These are phyloP conservation scores for Dipteronia sinensis DNA, from an alignment of 345 rosid genomes.

Conservation along the genomic window DNA sequence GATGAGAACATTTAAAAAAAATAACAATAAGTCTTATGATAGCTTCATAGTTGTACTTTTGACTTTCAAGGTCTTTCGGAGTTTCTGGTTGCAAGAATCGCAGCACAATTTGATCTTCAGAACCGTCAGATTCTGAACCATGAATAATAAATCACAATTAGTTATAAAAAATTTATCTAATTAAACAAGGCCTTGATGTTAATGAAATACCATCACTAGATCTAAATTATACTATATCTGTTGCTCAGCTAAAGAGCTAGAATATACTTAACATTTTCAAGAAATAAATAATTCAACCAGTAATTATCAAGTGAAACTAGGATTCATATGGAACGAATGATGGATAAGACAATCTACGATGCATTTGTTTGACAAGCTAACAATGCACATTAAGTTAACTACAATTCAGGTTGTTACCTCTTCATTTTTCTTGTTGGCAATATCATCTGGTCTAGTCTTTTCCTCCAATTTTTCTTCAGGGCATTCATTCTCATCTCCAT, in stretches of 20 bases:
- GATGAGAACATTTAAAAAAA: not conserved
- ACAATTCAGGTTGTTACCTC: not conserved
- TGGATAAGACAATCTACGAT: too few relatives aligned
- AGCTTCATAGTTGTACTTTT: constrained; percentile 1
- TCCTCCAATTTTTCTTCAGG: not conserved
- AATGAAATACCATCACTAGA: too few relatives aligned
- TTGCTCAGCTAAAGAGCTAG: not conserved
- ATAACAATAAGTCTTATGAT: not conserved
- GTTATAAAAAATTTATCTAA: not conserved
- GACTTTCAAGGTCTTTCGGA: not conserved
- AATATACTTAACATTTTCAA: not conserved
- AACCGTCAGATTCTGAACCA: not conserved
- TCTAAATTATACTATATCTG: too few relatives aligned
- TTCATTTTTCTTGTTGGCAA: not conserved
- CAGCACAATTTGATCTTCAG: constrained; percentile 21
- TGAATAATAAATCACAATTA: not conserved
- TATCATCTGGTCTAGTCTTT: not conserved
- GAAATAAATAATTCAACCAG: not conserved
- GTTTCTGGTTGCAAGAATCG: constrained; percentile 6
- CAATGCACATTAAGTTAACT: not conserved
- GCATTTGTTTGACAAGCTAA: not conserved
- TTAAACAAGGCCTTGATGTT: too few relatives aligned
- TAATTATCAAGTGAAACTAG: not conserved
- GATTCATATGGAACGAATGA: not conserved
- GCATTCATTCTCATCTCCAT: not conserved